A percentile compares a stretch with the other conserved stretches of the same genome.
phyloP scores from a whole-genome alignment of 306 rosid genomes.

The Adenanthera pavonina region DNA sequence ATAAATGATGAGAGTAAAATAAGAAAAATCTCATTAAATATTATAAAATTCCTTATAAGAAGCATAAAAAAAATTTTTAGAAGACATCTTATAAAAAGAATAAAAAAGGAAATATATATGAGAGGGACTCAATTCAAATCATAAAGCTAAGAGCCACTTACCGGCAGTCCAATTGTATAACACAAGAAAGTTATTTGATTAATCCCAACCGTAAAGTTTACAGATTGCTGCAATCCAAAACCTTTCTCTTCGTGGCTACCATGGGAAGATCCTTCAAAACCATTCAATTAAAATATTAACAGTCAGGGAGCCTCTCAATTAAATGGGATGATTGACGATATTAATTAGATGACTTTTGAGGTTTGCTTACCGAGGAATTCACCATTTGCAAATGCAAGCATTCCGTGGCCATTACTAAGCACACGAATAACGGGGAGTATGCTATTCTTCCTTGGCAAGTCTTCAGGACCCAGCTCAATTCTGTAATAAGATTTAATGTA shows the following conservation, averaged over 20 bases:
- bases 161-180: slow-evolving; percentile 75
- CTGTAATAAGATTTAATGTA: slow-evolving; percentile 43
- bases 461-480: slow-evolving; percentile 52
- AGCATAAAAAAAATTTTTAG: too few relatives aligned
- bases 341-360: background rate
- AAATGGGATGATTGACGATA: background rate
- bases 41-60: too few relatives aligned
- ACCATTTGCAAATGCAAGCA: slow-evolving; percentile 68
- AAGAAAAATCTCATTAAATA: too few relatives aligned
- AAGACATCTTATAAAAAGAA: too few relatives aligned
- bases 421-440: slow-evolving; percentile 58
- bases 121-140: background rate
- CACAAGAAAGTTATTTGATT: slow-evolving; percentile 65
- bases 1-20: too few relatives aligned
- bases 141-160: slow-evolving; percentile 46
- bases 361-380: slow-evolving; percentile 63
- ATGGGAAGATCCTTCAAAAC: slow-evolving; percentile 59
- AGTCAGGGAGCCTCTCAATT: background rate
- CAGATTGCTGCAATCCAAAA: slow-evolving; percentile 51
- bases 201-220: slow-evolving; percentile 51
- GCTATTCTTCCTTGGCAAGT: slow-evolving; percentile 53
- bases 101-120: too few relatives aligned
- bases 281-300: background rate
- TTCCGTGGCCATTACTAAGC: slow-evolving; percentile 76
- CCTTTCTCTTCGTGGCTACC: slow-evolving; percentile 71